These are phyloP conservation scores for Penicillium freii DNA, from an alignment of 2,329 filamentous ascomycete species.

Conservation along the genomic window DNA sequence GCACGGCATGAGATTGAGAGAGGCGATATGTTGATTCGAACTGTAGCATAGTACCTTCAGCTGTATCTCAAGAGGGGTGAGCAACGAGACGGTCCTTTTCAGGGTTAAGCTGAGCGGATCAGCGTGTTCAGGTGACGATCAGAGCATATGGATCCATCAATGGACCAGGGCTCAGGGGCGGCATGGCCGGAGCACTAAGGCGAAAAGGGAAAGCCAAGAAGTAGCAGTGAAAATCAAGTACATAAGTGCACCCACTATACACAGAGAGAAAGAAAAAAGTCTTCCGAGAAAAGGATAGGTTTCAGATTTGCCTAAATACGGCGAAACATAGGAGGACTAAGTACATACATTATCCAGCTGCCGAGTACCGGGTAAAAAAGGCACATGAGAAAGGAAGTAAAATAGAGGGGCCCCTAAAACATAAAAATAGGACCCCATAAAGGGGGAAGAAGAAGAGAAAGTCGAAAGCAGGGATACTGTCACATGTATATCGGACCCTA, in stretches of 20 bases:
- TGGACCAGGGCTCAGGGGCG: no score
- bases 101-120: no score
- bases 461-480: constrained; percentile 16
- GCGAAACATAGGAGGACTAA: constrained; percentile 28
- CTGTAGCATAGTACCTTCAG: no score
- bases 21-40: no score
- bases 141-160: no score
- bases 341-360: constrained; percentile 42
- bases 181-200: neutral
- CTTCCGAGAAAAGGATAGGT: neutral
- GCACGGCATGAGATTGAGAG: no score
- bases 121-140: no score
- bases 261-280: constrained; percentile 7
- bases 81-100: no score
- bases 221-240: no score
- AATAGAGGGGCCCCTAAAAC: constrained; percentile 13
- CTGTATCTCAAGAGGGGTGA: no score
- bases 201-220: no score
- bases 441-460: constrained; percentile 23
- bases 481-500: constrained; percentile 37
- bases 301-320: constrained; percentile 14
- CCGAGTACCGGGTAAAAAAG: constrained; percentile 27
- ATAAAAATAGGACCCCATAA: constrained; percentile 19
- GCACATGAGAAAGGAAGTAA: constrained; percentile 24
- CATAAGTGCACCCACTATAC: neutral